Base-by-base conservation (phyloP, 495 filamentous ascomycete genomes). In the Penicillium ochrochloron region DNA sequence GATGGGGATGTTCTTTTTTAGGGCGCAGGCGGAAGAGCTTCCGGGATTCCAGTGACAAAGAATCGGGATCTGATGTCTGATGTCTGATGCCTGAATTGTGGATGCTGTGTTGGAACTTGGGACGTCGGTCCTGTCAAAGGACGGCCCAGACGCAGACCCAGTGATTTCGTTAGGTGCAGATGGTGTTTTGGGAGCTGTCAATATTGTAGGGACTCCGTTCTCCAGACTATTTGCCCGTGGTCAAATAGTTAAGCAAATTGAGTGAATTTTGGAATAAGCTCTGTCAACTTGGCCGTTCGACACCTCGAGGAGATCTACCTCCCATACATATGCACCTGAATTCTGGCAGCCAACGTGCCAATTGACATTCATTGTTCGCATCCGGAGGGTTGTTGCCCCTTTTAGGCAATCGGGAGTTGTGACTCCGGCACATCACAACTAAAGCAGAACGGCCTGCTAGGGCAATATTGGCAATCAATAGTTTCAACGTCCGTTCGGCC, bases 21-120 rank as follows among this genome's bases (percentile, higher is more conserved):
- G 44, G 59, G 33, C 59, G n/a, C 12, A 44, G 31, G 59, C 61
- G 63, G 63, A 39, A 54, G 25, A 17, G 29, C 41, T 60, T 60
- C 60, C 66, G 41, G 29, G 59, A 59, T 57, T n/a, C 66, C 62
- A 63, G 56, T 25, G 56, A 68, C 39, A 57, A 53, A 60, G 59
- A 42, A 19, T 56, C 53, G 51, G 61, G 57, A 57, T 55, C 19
- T 42, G 31, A n/a, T 29, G 52, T 59, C 31, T 35, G 29, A 14
- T 17, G 34, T 55, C 55, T 39, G 11, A 11, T 2, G 1, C 2
- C 2, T 44, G 8, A 21, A 10, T 21, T 44, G 42, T 19, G 42
- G 5, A 44, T 3, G n/a, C 42, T 21, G 7, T 21, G 7, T 19
- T 21, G n/a, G 17, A 21, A 9, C n/a, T 44, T n/a, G 42, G 65